These are phyloP conservation scores for Auriscalpium orientale DNA, from an alignment of 768 basidiomycete species.

Conservation along the genomic window DNA sequence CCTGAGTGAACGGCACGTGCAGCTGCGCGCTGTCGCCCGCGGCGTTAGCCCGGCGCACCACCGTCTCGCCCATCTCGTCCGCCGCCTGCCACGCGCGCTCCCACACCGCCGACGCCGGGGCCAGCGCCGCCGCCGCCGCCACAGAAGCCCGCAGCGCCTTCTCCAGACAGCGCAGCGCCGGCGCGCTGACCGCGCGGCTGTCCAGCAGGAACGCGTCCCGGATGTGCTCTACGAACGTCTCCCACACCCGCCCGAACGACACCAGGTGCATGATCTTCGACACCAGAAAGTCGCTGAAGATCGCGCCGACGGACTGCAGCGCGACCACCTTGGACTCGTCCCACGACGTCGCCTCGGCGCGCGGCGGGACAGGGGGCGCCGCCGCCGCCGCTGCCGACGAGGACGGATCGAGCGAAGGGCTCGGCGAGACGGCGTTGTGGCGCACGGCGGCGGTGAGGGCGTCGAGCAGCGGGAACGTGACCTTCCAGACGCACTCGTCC, in stretches of 20 bases:
- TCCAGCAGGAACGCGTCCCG: slow-evolving; percentile 64
- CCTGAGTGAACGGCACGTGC: slow-evolving; percentile 49
- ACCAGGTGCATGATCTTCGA: slow-evolving; percentile 66
- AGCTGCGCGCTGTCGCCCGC: slow-evolving; percentile 1
- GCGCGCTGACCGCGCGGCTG: slow-evolving; percentile 58
- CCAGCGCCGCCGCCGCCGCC: slow-evolving; percentile 23
- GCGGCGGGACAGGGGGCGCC: not conserved
- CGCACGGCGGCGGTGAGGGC: slow-evolving; percentile 54
- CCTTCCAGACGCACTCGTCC: slow-evolving; percentile 87
- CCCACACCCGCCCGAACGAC: slow-evolving; percentile 68
- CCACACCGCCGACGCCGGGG: slow-evolving; percentile 39
- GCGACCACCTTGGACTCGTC: slow-evolving; percentile 87
- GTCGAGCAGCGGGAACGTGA: slow-evolving; percentile 82
- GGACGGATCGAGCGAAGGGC: slow-evolving; percentile 2
- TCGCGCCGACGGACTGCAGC: slow-evolving; percentile 72
- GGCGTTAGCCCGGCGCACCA: slow-evolving; percentile 26
- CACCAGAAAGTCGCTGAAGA: slow-evolving; percentile 74
- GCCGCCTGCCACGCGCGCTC: slow-evolving; percentile 67
- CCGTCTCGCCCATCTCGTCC: slow-evolving; percentile 52
- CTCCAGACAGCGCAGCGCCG: slow-evolving; percentile 81
- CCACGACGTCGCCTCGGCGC: slow-evolving; percentile 45
- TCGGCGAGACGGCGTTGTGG: slow-evolving; percentile 17
- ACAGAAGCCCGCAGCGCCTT: slow-evolving; percentile 58
- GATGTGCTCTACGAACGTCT: slow-evolving; percentile 65
- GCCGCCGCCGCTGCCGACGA: slow-evolving; percentile 4